Evolutionary conservation across 352 stramenopile species (phyloP), one percentile per base, ranked within the genome.

Genomic region (Globisporangium paddicum): DNA sequence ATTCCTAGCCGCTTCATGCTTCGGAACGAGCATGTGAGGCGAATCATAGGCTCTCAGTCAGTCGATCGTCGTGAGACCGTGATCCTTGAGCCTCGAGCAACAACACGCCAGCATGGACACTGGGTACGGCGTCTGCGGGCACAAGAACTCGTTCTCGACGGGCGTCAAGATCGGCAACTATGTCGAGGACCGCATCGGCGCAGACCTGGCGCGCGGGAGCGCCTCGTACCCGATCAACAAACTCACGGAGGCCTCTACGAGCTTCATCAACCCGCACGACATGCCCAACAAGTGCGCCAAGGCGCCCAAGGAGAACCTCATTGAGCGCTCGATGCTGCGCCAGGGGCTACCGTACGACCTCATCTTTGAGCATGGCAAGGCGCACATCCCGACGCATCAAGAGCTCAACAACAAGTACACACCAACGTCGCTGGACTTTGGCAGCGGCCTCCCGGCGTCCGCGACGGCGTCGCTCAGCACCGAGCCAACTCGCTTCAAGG

Each of bases 81-180:
- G 32, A 37, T 4, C 3, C 10, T 13, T 14, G 32, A 37, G 32
- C 3, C 32, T 40, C 14, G 28, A 14, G 5, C 44, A 21, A 13
- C 18, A 25, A n/a, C 4, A 51, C 14, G 3, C 10, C 42, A 70
- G 18, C 23, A 82, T 83, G 72, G 72, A 69, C 55, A 49, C 69
- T 30, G 84, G 84, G 8, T 91, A 82, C 52, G 84, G 84, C 41
- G 79, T 92, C 42, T 90, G 82, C 48, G 82, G 84, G 3, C 84
- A 92, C 75, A 92, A 92, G 77, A 94, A 94, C 73, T 68, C 77
- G 62, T 94, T 86, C 61, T 79, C 70, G 9, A 83, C 78, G 21
- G 71, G 73, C 28, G 78, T 90, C 46, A 90, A 90, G 66, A 68
- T 90, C 60, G 82, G 84, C 34, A 94, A 92, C 64, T 94, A 89